These are phyloP conservation scores for Lachnellula cervina DNA, from an alignment of 2,329 filamentous ascomycete species.

Conservation along the genomic window DNA sequence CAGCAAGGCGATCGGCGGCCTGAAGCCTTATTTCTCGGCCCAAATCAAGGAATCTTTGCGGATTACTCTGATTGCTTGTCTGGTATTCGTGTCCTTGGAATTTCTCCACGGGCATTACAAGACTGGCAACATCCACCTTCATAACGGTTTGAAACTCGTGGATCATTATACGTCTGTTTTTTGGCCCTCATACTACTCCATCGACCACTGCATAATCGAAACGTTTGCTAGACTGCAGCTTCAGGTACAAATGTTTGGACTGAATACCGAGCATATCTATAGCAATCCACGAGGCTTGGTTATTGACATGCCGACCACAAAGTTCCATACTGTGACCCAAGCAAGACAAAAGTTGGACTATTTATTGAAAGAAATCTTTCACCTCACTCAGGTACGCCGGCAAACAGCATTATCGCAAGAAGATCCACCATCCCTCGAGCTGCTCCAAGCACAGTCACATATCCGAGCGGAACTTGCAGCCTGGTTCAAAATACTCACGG, in stretches of 20 bases:
- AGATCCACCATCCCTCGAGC: neutral
- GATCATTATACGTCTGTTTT: neutral
- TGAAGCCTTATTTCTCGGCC: constrained; percentile 35
- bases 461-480: constrained; percentile 3
- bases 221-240: constrained; percentile 34
- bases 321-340: constrained; percentile 23
- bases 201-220: constrained; percentile 42
- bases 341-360: constrained; percentile 18
- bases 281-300: constrained; percentile 7
- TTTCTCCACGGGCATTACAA: constrained; percentile 16
- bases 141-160: constrained; percentile 21
- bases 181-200: constrained; percentile 23
- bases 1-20: constrained; percentile 42
- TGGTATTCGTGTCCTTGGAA: constrained; percentile 23
- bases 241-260: constrained; percentile 29
- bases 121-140: constrained; percentile 19
- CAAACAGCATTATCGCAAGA: constrained; percentile 4
- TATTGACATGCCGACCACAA: constrained; percentile 8
- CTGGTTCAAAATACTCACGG: constrained; percentile 9
- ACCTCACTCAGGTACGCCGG: constrained; percentile 7
- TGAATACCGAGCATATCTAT: constrained; percentile 16
- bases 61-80: constrained; percentile 20
- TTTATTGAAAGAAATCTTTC: constrained; percentile 16
- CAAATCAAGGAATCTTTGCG: constrained; percentile 16
- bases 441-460: constrained; percentile 3